These are phyloP conservation scores for Plasmodium vinckei DNA, from an alignment of 169 alveolate species.

Conservation along the genomic window DNA sequence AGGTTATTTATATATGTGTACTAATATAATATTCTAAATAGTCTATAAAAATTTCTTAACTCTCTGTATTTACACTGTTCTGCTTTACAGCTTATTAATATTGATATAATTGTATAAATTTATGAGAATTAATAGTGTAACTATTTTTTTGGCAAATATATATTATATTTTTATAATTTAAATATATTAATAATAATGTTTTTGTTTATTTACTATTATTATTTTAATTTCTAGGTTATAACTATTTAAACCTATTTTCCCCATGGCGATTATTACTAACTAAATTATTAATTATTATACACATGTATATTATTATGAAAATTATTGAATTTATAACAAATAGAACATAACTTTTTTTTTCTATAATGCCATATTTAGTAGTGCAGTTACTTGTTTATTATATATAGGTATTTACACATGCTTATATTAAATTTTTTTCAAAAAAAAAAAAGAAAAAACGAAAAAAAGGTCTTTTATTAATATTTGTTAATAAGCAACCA, in stretches of 20 bases:
- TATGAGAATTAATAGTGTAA: too few species aligned
- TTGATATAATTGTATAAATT: too few species aligned
- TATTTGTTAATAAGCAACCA: slow-evolving; percentile 8
- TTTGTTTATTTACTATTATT: slow-evolving; percentile 1
- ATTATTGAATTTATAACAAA: slow-evolving; percentile 5
- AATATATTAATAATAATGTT: not conserved
- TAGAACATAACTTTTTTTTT: slow-evolving; percentile 2
- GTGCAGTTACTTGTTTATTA: slow-evolving; percentile 20
- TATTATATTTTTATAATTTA: too few species aligned
- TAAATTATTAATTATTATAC: slow-evolving; percentile 18
- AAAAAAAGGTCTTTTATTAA: not conserved
- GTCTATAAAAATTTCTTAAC: slow-evolving; percentile 5
- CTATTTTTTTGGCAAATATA: too few species aligned
- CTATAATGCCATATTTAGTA: slow-evolving; percentile 7
- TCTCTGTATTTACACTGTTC: slow-evolving; percentile 69
- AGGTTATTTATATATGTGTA: slow-evolving; percentile 11
- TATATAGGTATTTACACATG: slow-evolving; percentile 6
- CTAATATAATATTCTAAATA: not conserved
- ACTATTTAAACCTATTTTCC: slow-evolving; percentile 27
- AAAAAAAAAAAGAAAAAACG: slow-evolving; percentile 7
- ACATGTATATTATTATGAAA: slow-evolving; percentile 19
- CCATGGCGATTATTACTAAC: slow-evolving; percentile 4
- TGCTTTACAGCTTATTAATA: slow-evolving; percentile 2
- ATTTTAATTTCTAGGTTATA: slow-evolving; percentile 19
- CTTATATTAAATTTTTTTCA: slow-evolving; percentile 26